Evolutionary conservation across 768 basidiomycete species (phyloP), one percentile per base, ranked within the genome.

Genomic region (Agrocybe pediades): DNA sequence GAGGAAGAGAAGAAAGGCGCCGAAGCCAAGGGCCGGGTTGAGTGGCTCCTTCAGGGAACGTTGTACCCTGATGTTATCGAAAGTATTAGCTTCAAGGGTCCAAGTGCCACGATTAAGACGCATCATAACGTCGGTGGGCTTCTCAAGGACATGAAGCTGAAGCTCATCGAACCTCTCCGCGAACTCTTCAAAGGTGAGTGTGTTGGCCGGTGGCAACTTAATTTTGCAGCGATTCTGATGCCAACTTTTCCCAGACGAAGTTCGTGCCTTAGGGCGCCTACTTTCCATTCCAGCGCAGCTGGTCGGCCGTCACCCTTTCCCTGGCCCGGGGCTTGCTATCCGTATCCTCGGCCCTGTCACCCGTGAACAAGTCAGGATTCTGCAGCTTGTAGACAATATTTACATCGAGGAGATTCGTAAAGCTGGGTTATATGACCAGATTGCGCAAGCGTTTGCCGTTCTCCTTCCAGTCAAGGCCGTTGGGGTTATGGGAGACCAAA

Each of bases 41-140:
- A 98, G 68, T 99, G 95, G 95, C 71, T 99, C 43, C 74, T 99
- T 9, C 97, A 99, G 72, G 97, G 97, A 3, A 99, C 97, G 0
- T 81, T 99, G 13, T 99, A 98, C 71, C 97, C 97, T 2, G 97
- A 99, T 66, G 97, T 99, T 54, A 99, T 98, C 67, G 97, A 99
- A 77, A 93, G 90, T 67, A 97, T 99, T 74, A 93, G 90, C 73
- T 99, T 99, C 84, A 98, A 98, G 74, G 97, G 97, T 2, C 97
- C 97, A 0, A 93, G 90, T 59, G 97, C 97, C 33, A 98, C 96
- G 9, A 99, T 99, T 80, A 99, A 99, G 80, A 98, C 97, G 2
- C 97, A 99, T 69, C 97, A 98, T 71, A 99, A 99, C 61, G 97
- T 98, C 60, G 97, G 97, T 24, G 96, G 96, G 2, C 76, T 99